Evolutionary conservation across 441 rosid species (phyloP), one percentile per base, ranked within the genome.

Genomic region (Adansonia madagascariensis): DNA sequence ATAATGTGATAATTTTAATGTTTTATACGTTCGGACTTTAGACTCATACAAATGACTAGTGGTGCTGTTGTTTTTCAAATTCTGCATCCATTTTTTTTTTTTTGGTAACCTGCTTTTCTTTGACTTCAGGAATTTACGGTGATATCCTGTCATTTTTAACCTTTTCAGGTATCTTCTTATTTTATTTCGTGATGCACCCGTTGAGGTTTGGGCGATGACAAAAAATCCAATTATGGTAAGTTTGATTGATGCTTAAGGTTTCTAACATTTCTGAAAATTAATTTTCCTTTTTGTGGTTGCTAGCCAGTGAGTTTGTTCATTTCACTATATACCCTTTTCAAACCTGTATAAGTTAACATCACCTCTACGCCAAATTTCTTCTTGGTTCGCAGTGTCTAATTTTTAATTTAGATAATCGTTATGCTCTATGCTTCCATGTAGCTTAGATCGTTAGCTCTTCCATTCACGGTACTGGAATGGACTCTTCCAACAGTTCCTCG

Each of bases 151-250:
- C 67, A 4, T 71, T 53, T 62, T 76, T 62, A 39, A 71, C 66
- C 57, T 56, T 77, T 85, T 71, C 91, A 96, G 98, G 94, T 94
- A 96, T 84, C 98, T 96, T 82, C 88, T 96, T 77, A 91, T 96
- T 86, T 82, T 96, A 85, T 96, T 96, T 80, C 97, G 97, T 81
- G 99, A 96, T 84, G 97, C 98, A 7, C 98, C 99, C 49, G 98
- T 96, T 81, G 99, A 96, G 87, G 98, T 94, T 79, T 96, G 99
- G 99, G 99, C 98, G 55, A 94, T 96, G 99, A 90, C 98, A 69
- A 92, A 92, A 84, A 90, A 76, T 81, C 99, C 99, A 71, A 90
- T 96, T 77, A 96, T 96, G 98, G 99, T 94, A 82, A 83, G 89
- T 84, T 65, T 59, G 62, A 12, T 31, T 62, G 67, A 65, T 71